Evolutionary conservation across 768 basidiomycete genomes (phyloP).

Genomic region (Zangia roseola): DNA sequence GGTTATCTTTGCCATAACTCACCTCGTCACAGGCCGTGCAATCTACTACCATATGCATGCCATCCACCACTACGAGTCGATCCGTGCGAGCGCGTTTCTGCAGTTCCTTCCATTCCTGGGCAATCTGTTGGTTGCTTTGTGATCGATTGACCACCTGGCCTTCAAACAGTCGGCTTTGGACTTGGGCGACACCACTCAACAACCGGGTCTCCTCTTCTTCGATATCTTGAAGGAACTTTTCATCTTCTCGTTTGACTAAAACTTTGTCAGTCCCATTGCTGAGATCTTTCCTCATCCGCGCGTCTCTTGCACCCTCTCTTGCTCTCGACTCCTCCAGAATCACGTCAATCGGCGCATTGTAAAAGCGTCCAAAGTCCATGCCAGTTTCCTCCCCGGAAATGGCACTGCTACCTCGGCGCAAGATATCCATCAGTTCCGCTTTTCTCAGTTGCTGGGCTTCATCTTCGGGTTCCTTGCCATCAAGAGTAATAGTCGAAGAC

Average conservation of each 20-base stretch:
- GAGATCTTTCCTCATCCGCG: constrained; percentile 44
- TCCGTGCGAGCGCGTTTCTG: constrained; percentile 44
- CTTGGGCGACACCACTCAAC: constrained; percentile 56
- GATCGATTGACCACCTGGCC: constrained; percentile 40
- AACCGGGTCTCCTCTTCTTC: constrained; percentile 54
- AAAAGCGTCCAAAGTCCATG: constrained; percentile 43
- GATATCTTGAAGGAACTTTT: constrained; percentile 37
- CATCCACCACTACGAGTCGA: constrained; percentile 40
- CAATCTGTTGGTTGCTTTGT: constrained; percentile 43
- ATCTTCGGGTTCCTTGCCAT: constrained; percentile 23
- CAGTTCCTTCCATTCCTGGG: constrained; percentile 44
- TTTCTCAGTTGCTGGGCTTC: constrained; percentile 34
- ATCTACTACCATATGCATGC: constrained; percentile 34
- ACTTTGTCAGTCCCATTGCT: constrained; percentile 9
- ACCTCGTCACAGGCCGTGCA: constrained; percentile 29
- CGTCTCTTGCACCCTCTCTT: constrained; percentile 42
- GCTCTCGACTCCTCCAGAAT: constrained; percentile 47
- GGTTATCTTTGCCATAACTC: constrained; percentile 20
- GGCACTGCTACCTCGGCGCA: constrained; percentile 58
- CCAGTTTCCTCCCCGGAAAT: constrained; percentile 40
- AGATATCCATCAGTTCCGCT: constrained; percentile 52
- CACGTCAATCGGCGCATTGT: constrained; percentile 41
- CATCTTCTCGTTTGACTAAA: constrained; percentile 17
- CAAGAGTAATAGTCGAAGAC: constrained; percentile 35
- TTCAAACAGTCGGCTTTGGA: constrained; percentile 58